phyloP scores from a whole-genome alignment of 129 eudicot genomes.

The Cynara cardunculus region DNA sequence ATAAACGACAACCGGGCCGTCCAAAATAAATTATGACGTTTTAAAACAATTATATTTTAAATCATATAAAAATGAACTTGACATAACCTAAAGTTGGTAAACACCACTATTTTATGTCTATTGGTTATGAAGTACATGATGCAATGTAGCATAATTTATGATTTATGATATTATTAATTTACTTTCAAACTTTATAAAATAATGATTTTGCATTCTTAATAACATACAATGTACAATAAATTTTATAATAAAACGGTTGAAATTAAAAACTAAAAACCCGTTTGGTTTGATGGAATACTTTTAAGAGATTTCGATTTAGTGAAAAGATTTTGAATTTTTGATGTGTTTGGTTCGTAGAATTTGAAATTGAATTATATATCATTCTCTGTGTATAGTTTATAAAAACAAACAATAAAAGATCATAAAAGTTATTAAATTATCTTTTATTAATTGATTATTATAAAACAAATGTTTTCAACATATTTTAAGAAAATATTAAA shows the following conservation, averaged over 20 bases:
- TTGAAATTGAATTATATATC: no score
- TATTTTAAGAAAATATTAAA: no score
- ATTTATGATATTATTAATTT: background rate
- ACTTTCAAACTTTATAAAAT: background rate
- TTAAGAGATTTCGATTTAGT: no score
- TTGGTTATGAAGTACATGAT: conserved; percentile 11
- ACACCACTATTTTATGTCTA: background rate
- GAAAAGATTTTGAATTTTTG: no score
- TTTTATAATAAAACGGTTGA: background rate
- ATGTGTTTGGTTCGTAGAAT: no score
- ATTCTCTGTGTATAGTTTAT: no score
- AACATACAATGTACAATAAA: background rate
- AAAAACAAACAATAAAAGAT: no score
- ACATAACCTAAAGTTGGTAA: conserved; percentile 10
- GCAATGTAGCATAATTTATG: conserved; percentile 16
- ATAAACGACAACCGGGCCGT: background rate
- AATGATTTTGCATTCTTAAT: background rate
- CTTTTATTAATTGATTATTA: no score
- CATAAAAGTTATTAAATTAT: no score
- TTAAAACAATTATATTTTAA: conserved; percentile 1
- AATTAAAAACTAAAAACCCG: no score
- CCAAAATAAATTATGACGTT: conserved; percentile 3
- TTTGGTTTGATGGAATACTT: no score
- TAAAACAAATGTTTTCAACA: no score
- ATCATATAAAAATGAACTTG: background rate